Evolutionary conservation across 2,329 filamentous ascomycete species (phyloP).

Genomic region (Colletotrichum limetticola): DNA sequence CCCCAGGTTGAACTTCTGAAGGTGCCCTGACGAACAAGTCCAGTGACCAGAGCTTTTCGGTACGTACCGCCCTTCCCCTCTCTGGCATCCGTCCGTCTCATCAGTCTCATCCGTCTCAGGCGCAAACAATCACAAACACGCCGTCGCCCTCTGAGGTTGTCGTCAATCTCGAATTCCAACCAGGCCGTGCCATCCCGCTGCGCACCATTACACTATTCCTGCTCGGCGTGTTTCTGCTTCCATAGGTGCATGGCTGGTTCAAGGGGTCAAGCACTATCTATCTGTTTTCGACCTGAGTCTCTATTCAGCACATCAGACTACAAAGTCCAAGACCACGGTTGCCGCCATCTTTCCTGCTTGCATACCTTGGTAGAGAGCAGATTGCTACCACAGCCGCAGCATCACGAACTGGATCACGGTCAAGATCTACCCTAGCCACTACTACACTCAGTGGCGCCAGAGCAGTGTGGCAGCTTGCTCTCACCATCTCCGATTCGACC

Average conservation of each 20-base stretch:
- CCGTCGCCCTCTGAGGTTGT: not conserved
- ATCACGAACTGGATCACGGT: not conserved
- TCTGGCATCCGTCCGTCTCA: constrained; percentile 25
- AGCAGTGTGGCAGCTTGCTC: not conserved
- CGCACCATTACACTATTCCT: not conserved
- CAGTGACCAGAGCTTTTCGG: not conserved
- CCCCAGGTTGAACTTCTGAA: no score
- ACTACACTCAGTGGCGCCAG: not conserved
- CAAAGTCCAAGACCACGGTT: not conserved
- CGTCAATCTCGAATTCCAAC: constrained; percentile 19
- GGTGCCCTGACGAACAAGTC: no score
- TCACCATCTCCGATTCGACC: not conserved
- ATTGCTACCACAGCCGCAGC: not conserved
- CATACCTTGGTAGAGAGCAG: not conserved
- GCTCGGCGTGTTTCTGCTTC: not conserved
- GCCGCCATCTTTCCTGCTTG: not conserved
- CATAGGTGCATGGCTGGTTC: not conserved
- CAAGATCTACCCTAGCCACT: not conserved
- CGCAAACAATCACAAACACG: constrained; percentile 20
- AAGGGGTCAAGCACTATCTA: not conserved
- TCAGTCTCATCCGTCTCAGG: constrained; percentile 11
- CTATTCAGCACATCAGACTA: not conserved
- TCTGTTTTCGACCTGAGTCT: not conserved
- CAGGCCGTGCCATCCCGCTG: not conserved
- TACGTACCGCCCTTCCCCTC: not conserved